Base-by-base conservation (phyloP, 441 rosid genomes). In the Capsella rubella region DNA sequence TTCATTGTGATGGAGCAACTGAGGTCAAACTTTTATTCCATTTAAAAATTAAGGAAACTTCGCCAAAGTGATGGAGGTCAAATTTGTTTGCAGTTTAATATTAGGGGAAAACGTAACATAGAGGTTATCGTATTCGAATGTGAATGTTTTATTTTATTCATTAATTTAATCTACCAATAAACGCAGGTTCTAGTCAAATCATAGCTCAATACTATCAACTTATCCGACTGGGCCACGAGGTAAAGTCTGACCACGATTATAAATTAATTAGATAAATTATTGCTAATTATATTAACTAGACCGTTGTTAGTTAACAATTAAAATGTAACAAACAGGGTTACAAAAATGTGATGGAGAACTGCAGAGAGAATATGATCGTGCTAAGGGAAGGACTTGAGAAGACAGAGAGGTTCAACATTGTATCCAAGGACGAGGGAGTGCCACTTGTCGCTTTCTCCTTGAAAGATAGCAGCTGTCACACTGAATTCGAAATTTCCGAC, bases 131-230 rank as follows among this genome's bases (percentile, higher is more conserved):
- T 32, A 9, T 32, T 10, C 5, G 3, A 69, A 4, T 21, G 2
- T 21, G 2, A 12, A 69, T 27, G 59, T 66, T 21, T 12, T 47
- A 6, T 11, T 34, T 28, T 31, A 43, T 39, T 61, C 8, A 73
- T 66, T 32, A 37, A 52, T 4, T 21, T 53, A 3, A 51, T 58
- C 39, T 35, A 21, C 42, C 3, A 43, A 66, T 49, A 47, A 34
- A 43, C 76, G 43, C 77, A 90, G 97, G 97, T 68, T 93, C 98
- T 0, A 93, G 97, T 70, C 98, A 93, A 78, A 79, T 93, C 62
- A 91, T 93, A 61, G 98, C 98, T 64, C 98, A 93, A 50, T 93
- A 90, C 72, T 93, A 93, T 76, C 98, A 93, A 43, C 84, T 93
- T 11, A 88, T 93, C 60, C 93, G 97, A 56, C 75, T 91, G 61